Evolutionary conservation across 1,284 basidiomycete species (phyloP), one percentile per base, ranked within the genome.

Genomic region (Volvariella surrecta): DNA sequence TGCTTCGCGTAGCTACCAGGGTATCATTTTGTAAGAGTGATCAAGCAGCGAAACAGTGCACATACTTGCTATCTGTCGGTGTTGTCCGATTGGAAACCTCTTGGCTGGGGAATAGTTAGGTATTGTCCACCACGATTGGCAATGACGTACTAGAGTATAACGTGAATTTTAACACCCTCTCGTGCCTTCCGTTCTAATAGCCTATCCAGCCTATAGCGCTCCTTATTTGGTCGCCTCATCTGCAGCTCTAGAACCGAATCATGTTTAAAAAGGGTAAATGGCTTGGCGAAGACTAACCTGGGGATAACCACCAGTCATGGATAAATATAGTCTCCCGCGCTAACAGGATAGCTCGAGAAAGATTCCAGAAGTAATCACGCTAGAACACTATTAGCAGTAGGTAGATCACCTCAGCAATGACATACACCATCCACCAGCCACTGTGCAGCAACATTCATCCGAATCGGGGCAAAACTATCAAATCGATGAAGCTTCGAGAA

Each of bases 21-120:
- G 1, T 21, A 35, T 35, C 9, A 24, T n/a, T 28, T 16, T 6
- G 24, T 38, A 15, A 15, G 34, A 16, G 37, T 40, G 55, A 47
- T 57, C 51, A 45, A 32, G 38, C 45, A 19, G 49, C 37, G 15
- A 43, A 11, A 4, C 41, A 39, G 21, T 1, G 32, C 35, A 60
- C 81, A 50, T 54, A 87, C 86, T 84, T 81, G 80, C 87, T 91
- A 56, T 93, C 89, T 0, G 82, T 90, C 0, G 91, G 91, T 0
- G 96, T 99, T 4, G 95, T 96, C 50, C 89, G 77, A 62, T 84
- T 96, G n/a, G 93, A 96, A 1, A 99, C 96, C 64, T 99, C 95
- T 59, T 94, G 90, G 62, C 89, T 91, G 48, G 16, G 15, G 49
- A 34, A 22, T 16, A 6, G 24, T 28, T 28, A 11, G 24, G 24